phyloP scores from a whole-genome alignment of 2,329 filamentous ascomycete genomes.

The Claviceps africana region DNA sequence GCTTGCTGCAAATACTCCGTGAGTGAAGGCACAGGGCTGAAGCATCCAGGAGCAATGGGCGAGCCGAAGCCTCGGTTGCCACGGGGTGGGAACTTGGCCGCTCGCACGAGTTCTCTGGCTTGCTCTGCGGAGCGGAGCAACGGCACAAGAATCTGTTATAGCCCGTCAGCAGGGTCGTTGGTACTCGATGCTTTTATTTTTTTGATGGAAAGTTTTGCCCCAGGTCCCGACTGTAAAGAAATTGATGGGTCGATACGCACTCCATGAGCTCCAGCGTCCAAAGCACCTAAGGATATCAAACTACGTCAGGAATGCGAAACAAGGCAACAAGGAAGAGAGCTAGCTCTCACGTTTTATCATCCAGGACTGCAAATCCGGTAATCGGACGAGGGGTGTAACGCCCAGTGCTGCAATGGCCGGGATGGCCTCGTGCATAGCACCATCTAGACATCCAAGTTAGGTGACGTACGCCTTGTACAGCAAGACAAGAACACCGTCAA shows the following conservation, averaged over 20 bases:
- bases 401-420: constrained; percentile 35
- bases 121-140: constrained; percentile 29
- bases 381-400: constrained; percentile 30
- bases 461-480: background rate
- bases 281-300: constrained; percentile 21
- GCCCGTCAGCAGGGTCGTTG: background rate
- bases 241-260: constrained; percentile 19
- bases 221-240: background rate
- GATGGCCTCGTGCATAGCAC: constrained; percentile 39
- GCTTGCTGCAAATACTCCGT: constrained; percentile 36
- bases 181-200: background rate
- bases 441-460: constrained; percentile 18
- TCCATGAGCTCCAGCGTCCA: constrained; percentile 36
- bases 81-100: constrained; percentile 36
- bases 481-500: background rate
- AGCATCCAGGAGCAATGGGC: constrained; percentile 29
- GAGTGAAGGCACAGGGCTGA: constrained; percentile 28
- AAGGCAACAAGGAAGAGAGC: background rate
- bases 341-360: constrained; percentile 28
- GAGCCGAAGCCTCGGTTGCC: constrained; percentile 36
- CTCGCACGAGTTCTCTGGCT: constrained; percentile 29
- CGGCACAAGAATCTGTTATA: constrained; percentile 30
- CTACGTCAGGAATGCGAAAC: background rate
- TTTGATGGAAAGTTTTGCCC: background rate
- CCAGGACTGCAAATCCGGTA: constrained; percentile 36